Evolutionary conservation across 2,329 filamentous ascomycete genomes (phyloP).

Genomic region (Fusarium sp.): DNA sequence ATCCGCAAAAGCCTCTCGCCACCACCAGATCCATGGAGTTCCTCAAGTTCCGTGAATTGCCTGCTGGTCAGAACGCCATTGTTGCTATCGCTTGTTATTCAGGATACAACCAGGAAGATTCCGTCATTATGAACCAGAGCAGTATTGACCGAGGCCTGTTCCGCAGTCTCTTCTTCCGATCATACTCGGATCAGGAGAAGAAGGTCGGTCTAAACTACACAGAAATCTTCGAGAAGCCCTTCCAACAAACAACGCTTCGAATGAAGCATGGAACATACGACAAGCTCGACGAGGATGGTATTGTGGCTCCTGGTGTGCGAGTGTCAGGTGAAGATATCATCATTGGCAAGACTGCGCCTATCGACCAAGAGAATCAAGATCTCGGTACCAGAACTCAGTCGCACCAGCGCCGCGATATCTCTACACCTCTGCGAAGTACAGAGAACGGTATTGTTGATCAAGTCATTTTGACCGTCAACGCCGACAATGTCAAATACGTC

Average conservation of each 20-base stretch:
- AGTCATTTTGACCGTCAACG: conserved; percentile 93
- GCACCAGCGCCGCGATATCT: conserved; percentile 94
- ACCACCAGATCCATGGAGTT: conserved; percentile 99
- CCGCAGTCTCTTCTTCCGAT: conserved; percentile 96
- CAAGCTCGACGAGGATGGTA: conserved; percentile 96
- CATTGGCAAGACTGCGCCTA: conserved; percentile 97
- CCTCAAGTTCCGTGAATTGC: conserved; percentile 95
- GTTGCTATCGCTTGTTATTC: conserved; percentile 98
- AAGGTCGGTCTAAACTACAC: conserved; percentile 92
- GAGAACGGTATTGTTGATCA: conserved; percentile 97
- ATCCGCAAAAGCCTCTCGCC: conserved; percentile 95
- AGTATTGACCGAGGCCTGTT: conserved; percentile 98
- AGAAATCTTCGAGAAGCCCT: conserved; percentile 96
- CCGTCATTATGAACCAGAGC: conserved; percentile 99
- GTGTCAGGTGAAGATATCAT: conserved; percentile 99
- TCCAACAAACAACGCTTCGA: conserved; percentile 85
- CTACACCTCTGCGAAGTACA: conserved; percentile 91
- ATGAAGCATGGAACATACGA: conserved; percentile 97
- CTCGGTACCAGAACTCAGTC: conserved; percentile 89
- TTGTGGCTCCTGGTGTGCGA: conserved; percentile 91
- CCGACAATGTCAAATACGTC: conserved; percentile 93
- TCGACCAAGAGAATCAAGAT: conserved; percentile 92
- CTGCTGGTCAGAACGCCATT: conserved; percentile 97
- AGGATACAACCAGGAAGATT: conserved; percentile 99
- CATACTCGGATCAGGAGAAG: conserved; percentile 97